Conservation (phyloP, 2,329 filamentous ascomycete species). For the Ciborinia camelliae region DNA sequence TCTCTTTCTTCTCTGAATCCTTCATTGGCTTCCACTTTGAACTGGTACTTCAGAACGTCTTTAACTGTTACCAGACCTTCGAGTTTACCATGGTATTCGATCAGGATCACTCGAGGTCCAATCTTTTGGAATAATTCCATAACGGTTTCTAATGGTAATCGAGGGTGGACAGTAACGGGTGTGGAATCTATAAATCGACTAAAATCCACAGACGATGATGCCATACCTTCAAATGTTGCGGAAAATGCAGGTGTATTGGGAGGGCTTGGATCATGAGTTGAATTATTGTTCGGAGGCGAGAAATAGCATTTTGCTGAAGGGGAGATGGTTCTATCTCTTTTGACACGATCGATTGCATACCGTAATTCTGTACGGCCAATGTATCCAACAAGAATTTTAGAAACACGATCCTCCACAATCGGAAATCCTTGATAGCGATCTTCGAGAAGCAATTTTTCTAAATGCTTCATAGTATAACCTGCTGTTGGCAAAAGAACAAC, state of each 20-base stretch:
- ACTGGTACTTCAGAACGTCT: conserved; percentile 95
- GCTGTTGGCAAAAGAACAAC: conserved; percentile 70
- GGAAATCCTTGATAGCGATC: conserved; percentile 92
- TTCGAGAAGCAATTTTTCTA: conserved; percentile 72
- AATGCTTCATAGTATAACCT: conserved; percentile 70
- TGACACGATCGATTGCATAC: conserved; percentile 82
- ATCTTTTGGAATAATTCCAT: conserved; percentile 99
- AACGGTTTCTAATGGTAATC: conserved; percentile 88
- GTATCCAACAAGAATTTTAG: conserved; percentile 78
- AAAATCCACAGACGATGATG: conserved; percentile 68
- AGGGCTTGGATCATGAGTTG: conserved; percentile 34
- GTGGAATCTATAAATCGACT: conserved; percentile 85
- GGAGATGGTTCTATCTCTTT: conserved; percentile 63
- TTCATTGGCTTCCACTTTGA: conserved; percentile 88
- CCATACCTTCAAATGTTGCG: conserved; percentile 57
- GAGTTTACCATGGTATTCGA: conserved; percentile 83
- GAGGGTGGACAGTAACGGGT: conserved; percentile 85
- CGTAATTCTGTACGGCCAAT: conserved; percentile 88
- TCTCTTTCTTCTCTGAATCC: conserved; percentile 55
- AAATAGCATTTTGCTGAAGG: conserved; percentile 73
- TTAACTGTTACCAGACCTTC: conserved; percentile 90
- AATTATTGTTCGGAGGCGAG: conserved; percentile 44
- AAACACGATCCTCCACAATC: conserved; percentile 70
- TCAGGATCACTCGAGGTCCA: conserved; percentile 85
- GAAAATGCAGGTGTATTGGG: conserved; percentile 29